A percentile compares a stretch with the other conserved stretches of the same genome.
phyloP scores from a whole-genome alignment of 345 rosid genomes.

The Salix udensis region DNA sequence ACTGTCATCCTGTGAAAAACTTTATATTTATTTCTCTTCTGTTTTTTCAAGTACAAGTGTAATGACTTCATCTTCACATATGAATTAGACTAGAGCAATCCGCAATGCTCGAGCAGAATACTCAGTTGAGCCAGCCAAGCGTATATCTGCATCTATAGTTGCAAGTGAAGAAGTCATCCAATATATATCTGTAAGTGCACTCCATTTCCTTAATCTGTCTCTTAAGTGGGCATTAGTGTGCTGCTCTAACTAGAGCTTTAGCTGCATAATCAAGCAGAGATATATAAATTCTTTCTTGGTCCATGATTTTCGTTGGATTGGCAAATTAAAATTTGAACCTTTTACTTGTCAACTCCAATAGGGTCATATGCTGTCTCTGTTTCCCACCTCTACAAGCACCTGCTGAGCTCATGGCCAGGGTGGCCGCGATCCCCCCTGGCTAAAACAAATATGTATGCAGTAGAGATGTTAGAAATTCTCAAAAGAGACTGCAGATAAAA shows the following conservation, averaged over 20 bases:
- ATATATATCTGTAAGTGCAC: slow-evolving; percentile 69
- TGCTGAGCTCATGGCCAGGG: not conserved
- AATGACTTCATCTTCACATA: slow-evolving; percentile 11
- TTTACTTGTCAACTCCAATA: not conserved
- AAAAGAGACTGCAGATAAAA: not conserved
- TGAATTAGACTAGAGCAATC: slow-evolving; percentile 73
- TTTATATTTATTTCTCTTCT: not conserved
- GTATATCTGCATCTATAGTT: slow-evolving; percentile 87
- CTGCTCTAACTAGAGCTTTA: not conserved
- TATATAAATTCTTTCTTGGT: not conserved
- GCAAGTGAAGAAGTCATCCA: slow-evolving; percentile 76
- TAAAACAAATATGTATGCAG: too few species aligned
- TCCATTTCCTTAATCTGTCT: not conserved
- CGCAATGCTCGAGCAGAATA: slow-evolving; percentile 96
- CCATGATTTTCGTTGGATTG: not conserved
- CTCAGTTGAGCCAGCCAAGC: slow-evolving; percentile 91
- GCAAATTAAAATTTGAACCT: not conserved
- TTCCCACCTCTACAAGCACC: not conserved
- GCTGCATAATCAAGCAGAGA: not conserved
- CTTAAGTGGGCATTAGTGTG: not conserved
- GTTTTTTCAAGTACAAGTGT: not conserved
- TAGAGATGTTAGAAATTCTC: not conserved
- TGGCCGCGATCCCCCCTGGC: not conserved
- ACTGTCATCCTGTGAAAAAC: not conserved
- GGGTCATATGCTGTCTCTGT: not conserved